Conservation (phyloP, 2,329 filamentous ascomycete species). For the Aureobasidium sp. region DNA sequence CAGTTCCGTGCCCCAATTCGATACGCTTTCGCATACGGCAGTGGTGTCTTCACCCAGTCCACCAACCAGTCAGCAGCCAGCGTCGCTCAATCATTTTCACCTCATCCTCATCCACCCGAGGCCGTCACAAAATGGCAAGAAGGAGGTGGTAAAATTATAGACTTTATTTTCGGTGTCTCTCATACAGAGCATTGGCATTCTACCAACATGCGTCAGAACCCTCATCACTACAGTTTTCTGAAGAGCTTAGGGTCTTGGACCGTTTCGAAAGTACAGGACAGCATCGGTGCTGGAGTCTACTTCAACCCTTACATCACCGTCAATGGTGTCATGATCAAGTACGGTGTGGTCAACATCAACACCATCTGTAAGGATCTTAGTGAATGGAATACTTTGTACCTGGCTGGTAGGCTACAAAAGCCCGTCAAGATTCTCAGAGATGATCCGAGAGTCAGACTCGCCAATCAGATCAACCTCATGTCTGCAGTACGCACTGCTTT, state of each 20-base stretch:
- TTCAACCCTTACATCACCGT: constrained; percentile 95
- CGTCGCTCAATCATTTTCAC: constrained; percentile 47
- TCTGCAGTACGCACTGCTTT: constrained; percentile 86
- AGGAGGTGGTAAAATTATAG: constrained; percentile 89
- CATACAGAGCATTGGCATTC: constrained; percentile 97
- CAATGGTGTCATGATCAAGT: constrained; percentile 95
- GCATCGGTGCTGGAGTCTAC: constrained; percentile 87
- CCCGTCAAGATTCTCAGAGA: constrained; percentile 96
- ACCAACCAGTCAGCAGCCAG: constrained; percentile 36
- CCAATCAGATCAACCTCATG: constrained; percentile 92
- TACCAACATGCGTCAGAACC: constrained; percentile 80
- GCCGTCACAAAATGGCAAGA: constrained; percentile 80
- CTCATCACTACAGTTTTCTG: constrained; percentile 84
- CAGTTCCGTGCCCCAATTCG: constrained; percentile 88
- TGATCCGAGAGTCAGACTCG: constrained; percentile 82
- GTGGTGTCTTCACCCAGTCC: constrained; percentile 83
- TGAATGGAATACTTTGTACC: constrained; percentile 89
- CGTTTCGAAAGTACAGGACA: constrained; percentile 79
- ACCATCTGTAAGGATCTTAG: constrained; percentile 80
- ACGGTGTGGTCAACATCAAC: constrained; percentile 90
- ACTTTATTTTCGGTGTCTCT: constrained; percentile 94
- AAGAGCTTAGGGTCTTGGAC: constrained; percentile 76
- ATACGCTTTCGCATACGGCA: constrained; percentile 96
- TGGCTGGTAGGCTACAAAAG: constrained; percentile 94
- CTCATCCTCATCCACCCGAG: constrained; percentile 75